These are phyloP conservation scores for Termitomyces sp. DNA, from an alignment of 1,284 basidiomycete species.

Conservation along the genomic window DNA sequence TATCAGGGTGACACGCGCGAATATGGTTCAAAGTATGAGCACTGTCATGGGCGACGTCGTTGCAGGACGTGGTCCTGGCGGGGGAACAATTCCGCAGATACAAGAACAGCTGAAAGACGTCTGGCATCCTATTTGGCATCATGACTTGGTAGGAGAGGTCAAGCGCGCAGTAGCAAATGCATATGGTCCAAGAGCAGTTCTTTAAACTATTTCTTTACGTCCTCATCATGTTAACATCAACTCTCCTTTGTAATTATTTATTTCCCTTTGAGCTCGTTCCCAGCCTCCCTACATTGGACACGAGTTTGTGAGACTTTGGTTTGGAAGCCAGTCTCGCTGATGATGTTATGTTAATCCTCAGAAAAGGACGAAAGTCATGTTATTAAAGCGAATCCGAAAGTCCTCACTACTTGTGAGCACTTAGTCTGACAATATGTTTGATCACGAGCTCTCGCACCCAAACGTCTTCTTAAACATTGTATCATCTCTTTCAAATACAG, in stretches of 20 bases:
- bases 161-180: conserved; percentile 18
- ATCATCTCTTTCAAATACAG: too few species aligned
- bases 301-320: too few species aligned
- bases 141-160: conserved; percentile 38
- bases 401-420: too few species aligned
- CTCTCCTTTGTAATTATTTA: conserved; percentile 6
- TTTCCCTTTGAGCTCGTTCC: conserved; percentile 26
- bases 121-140: conserved; percentile 45
- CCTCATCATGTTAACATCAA: conserved; percentile 16
- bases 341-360: too few species aligned
- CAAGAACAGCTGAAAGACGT: conserved; percentile 30
- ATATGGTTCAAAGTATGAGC: conserved; percentile 38
- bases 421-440: too few species aligned
- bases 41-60: conserved; percentile 35
- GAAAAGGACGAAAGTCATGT: conserved; percentile 21
- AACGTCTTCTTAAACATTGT: too few species aligned
- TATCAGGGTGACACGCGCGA: conserved; percentile 40
- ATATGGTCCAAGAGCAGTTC: conserved; percentile 3
- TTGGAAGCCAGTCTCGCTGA: too few species aligned
- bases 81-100: conserved; percentile 23
- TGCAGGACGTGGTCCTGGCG: conserved; percentile 30
- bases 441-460: too few species aligned
- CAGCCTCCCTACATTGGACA: conserved; percentile 16
- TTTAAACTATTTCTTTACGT: neutral
- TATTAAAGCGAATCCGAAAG: too few species aligned